phyloP scores from a whole-genome alignment of 2,329 filamentous ascomycete genomes.

The Cladosporium cucumerinum region DNA sequence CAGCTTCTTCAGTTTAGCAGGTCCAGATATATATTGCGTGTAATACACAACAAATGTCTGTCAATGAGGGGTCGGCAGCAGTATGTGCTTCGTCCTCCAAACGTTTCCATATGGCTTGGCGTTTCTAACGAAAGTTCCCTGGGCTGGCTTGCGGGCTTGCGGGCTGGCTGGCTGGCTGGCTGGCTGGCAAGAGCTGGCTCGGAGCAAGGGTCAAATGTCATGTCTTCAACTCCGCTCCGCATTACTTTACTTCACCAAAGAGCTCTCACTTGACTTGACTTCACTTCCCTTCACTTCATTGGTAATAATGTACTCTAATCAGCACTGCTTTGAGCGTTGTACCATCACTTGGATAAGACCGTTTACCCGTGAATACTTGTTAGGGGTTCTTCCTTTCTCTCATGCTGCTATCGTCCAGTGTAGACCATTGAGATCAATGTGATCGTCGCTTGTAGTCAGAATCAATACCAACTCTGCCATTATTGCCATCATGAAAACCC shows the following conservation, averaged over 20 bases:
- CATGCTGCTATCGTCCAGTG: background rate
- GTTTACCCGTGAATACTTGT: background rate
- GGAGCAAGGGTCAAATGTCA: background rate
- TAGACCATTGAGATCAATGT: background rate
- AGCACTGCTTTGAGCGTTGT: background rate
- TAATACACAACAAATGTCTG: background rate
- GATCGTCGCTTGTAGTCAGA: background rate
- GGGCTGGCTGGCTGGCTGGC: background rate
- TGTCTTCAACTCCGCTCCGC: background rate
- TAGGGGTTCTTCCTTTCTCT: background rate
- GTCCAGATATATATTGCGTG: background rate
- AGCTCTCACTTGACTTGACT: background rate
- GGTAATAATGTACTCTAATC: background rate
- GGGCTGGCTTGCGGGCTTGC: too few species aligned
- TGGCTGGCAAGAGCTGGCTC: too few species aligned
- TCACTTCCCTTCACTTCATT: background rate
- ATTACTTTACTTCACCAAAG: too few species aligned
- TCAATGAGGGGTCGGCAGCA: slow-evolving; percentile 6
- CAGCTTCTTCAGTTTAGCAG: background rate
- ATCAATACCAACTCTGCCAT: background rate
- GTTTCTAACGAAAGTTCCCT: slow-evolving; percentile 2
- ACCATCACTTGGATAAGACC: background rate
- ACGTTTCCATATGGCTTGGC: slow-evolving; percentile 7
- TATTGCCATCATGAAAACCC: background rate
- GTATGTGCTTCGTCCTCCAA: slow-evolving; percentile 5